Evolutionary conservation across 2,329 filamentous ascomycete genomes (phyloP).

Genomic region (Gremmenia infestans): DNA sequence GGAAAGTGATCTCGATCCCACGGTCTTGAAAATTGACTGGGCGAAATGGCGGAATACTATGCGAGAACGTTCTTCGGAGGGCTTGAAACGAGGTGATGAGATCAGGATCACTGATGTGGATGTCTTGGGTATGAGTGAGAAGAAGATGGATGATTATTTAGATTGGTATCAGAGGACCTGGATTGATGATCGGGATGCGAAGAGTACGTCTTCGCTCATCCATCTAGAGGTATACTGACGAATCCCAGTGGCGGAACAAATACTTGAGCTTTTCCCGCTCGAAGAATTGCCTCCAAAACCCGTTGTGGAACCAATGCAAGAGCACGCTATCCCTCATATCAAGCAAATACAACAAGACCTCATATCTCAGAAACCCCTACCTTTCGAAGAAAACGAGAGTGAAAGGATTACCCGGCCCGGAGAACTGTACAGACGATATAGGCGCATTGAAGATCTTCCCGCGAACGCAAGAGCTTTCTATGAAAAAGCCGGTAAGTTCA

Average conservation of each 20-base stretch:
- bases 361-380: slow-evolving; percentile 25
- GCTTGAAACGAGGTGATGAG: slow-evolving; percentile 40
- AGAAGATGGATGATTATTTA: slow-evolving; percentile 69
- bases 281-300: slow-evolving; percentile 13
- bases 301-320: slow-evolving; percentile 24
- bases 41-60: slow-evolving; percentile 56
- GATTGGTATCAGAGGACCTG: slow-evolving; percentile 72
- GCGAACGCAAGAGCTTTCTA: slow-evolving; percentile 39
- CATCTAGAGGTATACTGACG: slow-evolving; percentile 2
- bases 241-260: slow-evolving; percentile 28
- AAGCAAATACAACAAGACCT: slow-evolving; percentile 26
- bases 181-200: slow-evolving; percentile 41
- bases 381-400: slow-evolving; percentile 12
- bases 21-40: slow-evolving; percentile 67
- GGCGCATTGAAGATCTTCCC: slow-evolving; percentile 39
- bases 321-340: slow-evolving; percentile 15
- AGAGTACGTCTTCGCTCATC: slow-evolving; percentile 28
- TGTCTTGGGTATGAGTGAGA: slow-evolving; percentile 54
- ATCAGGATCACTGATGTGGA: slow-evolving; percentile 55
- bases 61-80: slow-evolving; percentile 25
- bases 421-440: slow-evolving; percentile 34
- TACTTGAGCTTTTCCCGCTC: slow-evolving; percentile 34
- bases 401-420: slow-evolving; percentile 29
- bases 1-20: slow-evolving; percentile 47
- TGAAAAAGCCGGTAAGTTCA: slow-evolving; percentile 35